Conservation (phyloP, 768 basidiomycete species). For the Leccinum barrowsii region DNA sequence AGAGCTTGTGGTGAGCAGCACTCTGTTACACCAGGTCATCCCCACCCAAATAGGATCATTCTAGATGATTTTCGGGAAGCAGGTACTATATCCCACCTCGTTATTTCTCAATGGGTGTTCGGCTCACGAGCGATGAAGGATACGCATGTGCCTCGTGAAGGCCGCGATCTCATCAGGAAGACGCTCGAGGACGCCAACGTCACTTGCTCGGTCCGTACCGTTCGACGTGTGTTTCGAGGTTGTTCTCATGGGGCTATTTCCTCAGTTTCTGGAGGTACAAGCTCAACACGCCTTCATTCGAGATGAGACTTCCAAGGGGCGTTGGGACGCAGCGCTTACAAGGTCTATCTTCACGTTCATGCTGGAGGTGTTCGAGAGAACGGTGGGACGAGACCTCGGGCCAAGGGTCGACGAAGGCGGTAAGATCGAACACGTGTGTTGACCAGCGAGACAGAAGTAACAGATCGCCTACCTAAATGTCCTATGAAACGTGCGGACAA, state of each 20-base stretch:
- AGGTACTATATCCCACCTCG: conserved; percentile 41
- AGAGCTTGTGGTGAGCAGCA: conserved; percentile 68
- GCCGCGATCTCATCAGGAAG: conserved; percentile 80
- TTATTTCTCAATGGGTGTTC: neutral
- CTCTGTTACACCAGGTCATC: neutral
- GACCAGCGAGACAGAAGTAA: neutral
- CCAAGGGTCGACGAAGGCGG: conserved; percentile 45
- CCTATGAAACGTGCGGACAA: neutral
- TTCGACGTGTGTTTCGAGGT: neutral
- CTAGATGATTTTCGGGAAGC: conserved; percentile 94
- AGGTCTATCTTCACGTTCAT: conserved; percentile 76
- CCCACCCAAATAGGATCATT: neutral
- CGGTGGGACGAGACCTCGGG: conserved; percentile 82
- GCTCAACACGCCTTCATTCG: conserved; percentile 97
- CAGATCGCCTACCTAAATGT: neutral
- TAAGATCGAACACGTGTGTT: conserved; percentile 77
- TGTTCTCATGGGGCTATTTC: conserved; percentile 4
- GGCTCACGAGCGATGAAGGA: conserved; percentile 46
- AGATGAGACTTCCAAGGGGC: conserved; percentile 86
- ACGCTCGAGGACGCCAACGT: conserved; percentile 80
- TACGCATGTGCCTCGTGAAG: conserved; percentile 87
- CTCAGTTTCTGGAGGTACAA: conserved; percentile 89
- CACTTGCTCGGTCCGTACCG: conserved; percentile 57
- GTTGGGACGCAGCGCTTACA: conserved; percentile 94
- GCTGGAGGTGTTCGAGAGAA: conserved; percentile 93